phyloP scores from a whole-genome alignment of 2,329 filamentous ascomycete species.

The Trichoderma koningiopsis region DNA sequence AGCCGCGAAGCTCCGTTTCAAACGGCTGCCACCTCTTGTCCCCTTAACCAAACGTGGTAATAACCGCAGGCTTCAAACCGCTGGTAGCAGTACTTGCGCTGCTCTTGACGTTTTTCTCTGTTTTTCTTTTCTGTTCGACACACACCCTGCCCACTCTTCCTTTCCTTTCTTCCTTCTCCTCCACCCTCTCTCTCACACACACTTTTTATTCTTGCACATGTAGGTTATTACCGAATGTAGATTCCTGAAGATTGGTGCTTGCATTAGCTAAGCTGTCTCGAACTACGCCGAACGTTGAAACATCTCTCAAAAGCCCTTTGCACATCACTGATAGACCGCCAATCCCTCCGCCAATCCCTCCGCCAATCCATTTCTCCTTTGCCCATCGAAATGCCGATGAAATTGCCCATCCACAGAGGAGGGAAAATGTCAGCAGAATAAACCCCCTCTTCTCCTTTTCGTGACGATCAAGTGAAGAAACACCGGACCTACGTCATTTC shows the following conservation, averaged over 20 bases:
- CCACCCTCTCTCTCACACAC: no score
- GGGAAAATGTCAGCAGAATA: not conserved
- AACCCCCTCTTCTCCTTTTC: not conserved
- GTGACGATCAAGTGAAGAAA: not conserved
- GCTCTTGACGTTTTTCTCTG: not conserved
- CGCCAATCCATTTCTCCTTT: not conserved
- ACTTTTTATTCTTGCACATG: no score
- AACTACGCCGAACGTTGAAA: not conserved
- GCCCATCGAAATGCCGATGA: not conserved
- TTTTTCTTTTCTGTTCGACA: not conserved
- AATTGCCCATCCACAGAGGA: not conserved
- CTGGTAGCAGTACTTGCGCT: not conserved
- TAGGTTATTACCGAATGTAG: not conserved
- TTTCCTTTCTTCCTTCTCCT: not conserved
- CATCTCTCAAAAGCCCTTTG: not conserved
- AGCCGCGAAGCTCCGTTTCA: conserved; percentile 18
- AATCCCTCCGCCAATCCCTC: not conserved
- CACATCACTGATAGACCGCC: not conserved
- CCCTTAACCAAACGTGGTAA: conserved; percentile 10
- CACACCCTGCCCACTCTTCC: not conserved
- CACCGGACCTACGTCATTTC: not conserved
- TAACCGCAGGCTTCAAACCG: not conserved
- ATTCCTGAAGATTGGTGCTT: not conserved
- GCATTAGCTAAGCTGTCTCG: not conserved
- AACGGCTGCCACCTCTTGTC: not conserved